Conservation (phyloP, 805 yeast species). For the Candida yuanshanica region DNA sequence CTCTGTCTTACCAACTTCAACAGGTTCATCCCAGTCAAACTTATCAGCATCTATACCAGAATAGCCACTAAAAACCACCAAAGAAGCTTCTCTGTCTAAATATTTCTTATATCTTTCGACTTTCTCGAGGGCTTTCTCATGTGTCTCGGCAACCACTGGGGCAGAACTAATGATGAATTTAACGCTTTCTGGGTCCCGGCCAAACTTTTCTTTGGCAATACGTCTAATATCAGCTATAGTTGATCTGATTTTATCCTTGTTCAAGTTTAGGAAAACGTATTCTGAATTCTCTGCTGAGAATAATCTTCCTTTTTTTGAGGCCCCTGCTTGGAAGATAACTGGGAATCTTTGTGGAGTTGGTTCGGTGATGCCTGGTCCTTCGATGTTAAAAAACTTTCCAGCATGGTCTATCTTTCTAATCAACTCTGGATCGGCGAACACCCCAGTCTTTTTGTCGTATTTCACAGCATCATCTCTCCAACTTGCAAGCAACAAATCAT, state of each 20-base stretch:
- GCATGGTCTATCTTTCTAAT: constrained; percentile 32
- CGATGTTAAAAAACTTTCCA: constrained; percentile 34
- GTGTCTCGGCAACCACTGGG: constrained; percentile 29
- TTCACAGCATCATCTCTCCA: constrained; percentile 35
- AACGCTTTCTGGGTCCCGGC: constrained; percentile 29
- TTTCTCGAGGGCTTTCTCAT: constrained; percentile 33
- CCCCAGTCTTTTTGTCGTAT: constrained; percentile 21
- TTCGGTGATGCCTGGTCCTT: constrained; percentile 33
- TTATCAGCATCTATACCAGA: constrained; percentile 33
- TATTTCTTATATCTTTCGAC: constrained; percentile 21
- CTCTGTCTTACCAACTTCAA: constrained; percentile 17
- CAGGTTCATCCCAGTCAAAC: constrained; percentile 25
- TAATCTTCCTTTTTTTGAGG: constrained; percentile 31
- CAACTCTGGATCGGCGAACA: constrained; percentile 29
- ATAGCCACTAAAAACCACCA: constrained; percentile 35
- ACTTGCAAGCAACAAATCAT: constrained; percentile 32
- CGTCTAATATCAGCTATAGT: constrained; percentile 27
- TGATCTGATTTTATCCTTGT: constrained; percentile 22
- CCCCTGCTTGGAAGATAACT: constrained; percentile 37
- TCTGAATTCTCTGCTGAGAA: constrained; percentile 39
- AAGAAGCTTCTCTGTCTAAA: constrained; percentile 33
- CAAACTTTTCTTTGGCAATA: constrained; percentile 25
- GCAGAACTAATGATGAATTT: constrained; percentile 30
- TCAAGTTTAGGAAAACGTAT: constrained; percentile 29
- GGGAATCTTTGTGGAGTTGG: constrained; percentile 40